A percentile compares a stretch with the other conserved stretches of the same genome.
phyloP scores from a whole-genome alignment of 1,284 basidiomycete species.

The Melampsora abietis-canadensis region DNA sequence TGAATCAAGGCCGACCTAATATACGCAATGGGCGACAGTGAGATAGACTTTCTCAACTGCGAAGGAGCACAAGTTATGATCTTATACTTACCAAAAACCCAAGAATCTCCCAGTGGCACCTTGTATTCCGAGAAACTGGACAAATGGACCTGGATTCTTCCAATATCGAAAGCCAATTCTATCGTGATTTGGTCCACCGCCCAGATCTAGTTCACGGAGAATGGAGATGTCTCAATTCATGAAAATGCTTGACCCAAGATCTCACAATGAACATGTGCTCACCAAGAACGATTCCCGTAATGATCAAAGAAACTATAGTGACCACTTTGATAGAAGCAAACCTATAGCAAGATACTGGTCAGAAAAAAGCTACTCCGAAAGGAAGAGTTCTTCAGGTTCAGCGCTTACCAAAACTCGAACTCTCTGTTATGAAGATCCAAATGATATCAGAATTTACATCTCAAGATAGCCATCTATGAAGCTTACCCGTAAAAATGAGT shows the following conservation, averaged over 20 bases:
- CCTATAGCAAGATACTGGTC: conserved; percentile 10
- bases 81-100: conserved; percentile 57
- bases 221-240: neutral
- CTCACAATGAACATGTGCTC: neutral
- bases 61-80: neutral
- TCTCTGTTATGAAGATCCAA: conserved; percentile 25
- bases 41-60: neutral
- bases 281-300: conserved; percentile 37
- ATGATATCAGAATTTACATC: neutral
- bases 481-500: conserved; percentile 2
- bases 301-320: conserved; percentile 36
- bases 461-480: too few relatives aligned
- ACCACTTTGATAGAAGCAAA: conserved; percentile 39
- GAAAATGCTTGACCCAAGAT: neutral
- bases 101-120: conserved; percentile 56
- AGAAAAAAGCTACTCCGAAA: neutral
- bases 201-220: conserved; percentile 61
- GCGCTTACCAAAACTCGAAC: conserved; percentile 42
- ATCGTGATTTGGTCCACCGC: conserved; percentile 53
- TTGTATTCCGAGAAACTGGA: conserved; percentile 51
- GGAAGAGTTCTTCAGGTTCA: neutral
- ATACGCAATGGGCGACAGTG: neutral
- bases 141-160: conserved; percentile 57
- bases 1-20: conserved; percentile 55
- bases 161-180: conserved; percentile 57